Conservation (phyloP, 345 rosid species). For the Acer yangbiense region DNA sequence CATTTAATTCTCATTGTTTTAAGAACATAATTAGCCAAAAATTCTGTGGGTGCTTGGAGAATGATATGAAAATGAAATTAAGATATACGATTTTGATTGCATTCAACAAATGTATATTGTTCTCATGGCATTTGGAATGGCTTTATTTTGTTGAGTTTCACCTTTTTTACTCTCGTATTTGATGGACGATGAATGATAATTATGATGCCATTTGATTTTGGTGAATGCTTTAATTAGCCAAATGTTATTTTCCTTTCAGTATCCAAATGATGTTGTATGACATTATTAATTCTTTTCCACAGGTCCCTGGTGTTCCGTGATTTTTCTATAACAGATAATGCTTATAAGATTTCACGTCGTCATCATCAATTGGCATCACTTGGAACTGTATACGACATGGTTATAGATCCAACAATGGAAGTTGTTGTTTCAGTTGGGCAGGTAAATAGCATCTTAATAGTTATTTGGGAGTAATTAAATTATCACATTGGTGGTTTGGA, state of each 20-base stretch:
- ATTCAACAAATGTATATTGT: constrained; percentile 4
- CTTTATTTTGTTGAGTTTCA: not conserved
- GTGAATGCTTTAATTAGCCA: constrained; percentile 4
- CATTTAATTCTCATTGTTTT: not conserved
- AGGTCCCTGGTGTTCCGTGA: constrained; percentile 74
- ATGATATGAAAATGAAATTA: not conserved
- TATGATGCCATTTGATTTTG: constrained; percentile 1
- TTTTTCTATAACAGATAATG: constrained; percentile 38
- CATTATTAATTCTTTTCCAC: constrained; percentile 23
- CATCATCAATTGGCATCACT: constrained; percentile 67
- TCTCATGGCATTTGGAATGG: constrained; percentile 12
- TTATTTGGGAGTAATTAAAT: constrained; percentile 3
- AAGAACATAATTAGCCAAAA: not conserved
- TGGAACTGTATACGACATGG: constrained; percentile 85
- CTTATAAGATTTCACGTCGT: constrained; percentile 48
- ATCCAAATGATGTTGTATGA: constrained; percentile 7
- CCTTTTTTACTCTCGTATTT: not conserved
- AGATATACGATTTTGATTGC: constrained; percentile 3
- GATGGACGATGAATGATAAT: not conserved
- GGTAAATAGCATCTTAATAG: constrained; percentile 40
- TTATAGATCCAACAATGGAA: constrained; percentile 60
- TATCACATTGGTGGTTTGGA: not conserved
- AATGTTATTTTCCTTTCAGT: constrained; percentile 5
- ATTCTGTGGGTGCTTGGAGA: not conserved
- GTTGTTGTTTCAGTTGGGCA: constrained; percentile 79